phyloP scores from a whole-genome alignment of 2,329 filamentous ascomycete species.

The Aspergillus pseudonomiae region DNA sequence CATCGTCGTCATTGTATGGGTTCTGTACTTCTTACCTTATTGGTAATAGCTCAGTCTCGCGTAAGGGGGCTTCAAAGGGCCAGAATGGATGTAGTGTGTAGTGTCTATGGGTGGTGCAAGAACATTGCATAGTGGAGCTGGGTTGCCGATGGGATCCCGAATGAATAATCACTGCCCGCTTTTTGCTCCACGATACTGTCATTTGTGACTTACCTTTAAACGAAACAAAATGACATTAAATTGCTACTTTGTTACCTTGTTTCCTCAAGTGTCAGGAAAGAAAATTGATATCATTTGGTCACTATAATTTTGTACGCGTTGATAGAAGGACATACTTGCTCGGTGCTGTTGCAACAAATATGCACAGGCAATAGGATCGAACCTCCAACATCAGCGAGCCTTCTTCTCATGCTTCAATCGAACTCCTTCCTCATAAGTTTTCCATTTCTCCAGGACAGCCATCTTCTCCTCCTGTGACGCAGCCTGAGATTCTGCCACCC shows the following conservation, averaged over 20 bases:
- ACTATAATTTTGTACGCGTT: too few relatives aligned
- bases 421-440: constrained; percentile 6
- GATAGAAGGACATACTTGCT: neutral
- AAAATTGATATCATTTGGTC: too few relatives aligned
- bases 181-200: too few relatives aligned
- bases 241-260: too few relatives aligned
- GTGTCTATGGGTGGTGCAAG: too few relatives aligned
- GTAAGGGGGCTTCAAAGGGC: neutral
- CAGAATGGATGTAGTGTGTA: too few relatives aligned
- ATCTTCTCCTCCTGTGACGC: constrained; percentile 7
- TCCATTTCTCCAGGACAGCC: constrained; percentile 11
- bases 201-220: too few relatives aligned
- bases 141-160: too few relatives aligned
- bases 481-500: constrained; percentile 8
- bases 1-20: neutral
- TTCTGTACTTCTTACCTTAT: neutral
- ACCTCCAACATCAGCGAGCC: neutral
- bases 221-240: too few relatives aligned
- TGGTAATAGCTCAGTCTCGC: neutral
- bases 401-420: neutral
- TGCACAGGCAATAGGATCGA: neutral
- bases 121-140: too few relatives aligned
- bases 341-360: neutral
- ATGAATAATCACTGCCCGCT: too few relatives aligned
- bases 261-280: too few relatives aligned